Evolutionary conservation across 441 rosid genomes (phyloP), one percentile per base, ranked within the genome.

Genomic region (Capsella rubella): DNA sequence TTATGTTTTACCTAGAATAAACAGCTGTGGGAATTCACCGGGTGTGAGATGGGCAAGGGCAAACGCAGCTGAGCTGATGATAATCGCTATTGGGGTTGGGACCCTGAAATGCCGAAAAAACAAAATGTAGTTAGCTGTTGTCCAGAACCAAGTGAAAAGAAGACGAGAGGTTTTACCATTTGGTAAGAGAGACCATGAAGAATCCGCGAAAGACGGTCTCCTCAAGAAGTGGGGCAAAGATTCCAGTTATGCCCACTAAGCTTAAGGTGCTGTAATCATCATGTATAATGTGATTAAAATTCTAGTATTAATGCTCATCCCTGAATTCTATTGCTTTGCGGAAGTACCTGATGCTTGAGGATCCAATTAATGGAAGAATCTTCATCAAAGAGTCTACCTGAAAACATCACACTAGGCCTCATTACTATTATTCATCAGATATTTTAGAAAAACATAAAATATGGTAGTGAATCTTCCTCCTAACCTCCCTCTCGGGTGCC

Each of bases 131-230:
- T 61, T 47, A 62, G 73, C 47, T 37, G 31, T 63, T 31, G 18
- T 61, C 2, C 40, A 47, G 0, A 67, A 12, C n/a, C 3, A 5
- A 31, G 39, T 40, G 13, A 67, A 50, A 46, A 67, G 52, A 34
- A 73, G 61, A 62, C 6, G 1, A 49, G 16, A 71, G 59, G 9
- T 7, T 71, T 56, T 84, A 92, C 99, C 97, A 95, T 81, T 90
- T 92, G 69, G 99, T 92, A 58, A 95, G 80, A 53, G 96, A 86
- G 60, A 85, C 89, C 99, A 95, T 86, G 54, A 92, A 85, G 84
- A 95, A 95, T 39, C 97, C 99, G 61, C 97, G 97, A 78, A 95
- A 95, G 12, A 95, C 82, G 5, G 90, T 90, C 83, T 95, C 99
- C 80, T 95, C 99, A 27, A 92, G 90, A 72, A 95, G 59, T 47